Evolutionary conservation across 805 yeast genomes (phyloP).

Genomic region (Metschnikowia lochheadii): DNA sequence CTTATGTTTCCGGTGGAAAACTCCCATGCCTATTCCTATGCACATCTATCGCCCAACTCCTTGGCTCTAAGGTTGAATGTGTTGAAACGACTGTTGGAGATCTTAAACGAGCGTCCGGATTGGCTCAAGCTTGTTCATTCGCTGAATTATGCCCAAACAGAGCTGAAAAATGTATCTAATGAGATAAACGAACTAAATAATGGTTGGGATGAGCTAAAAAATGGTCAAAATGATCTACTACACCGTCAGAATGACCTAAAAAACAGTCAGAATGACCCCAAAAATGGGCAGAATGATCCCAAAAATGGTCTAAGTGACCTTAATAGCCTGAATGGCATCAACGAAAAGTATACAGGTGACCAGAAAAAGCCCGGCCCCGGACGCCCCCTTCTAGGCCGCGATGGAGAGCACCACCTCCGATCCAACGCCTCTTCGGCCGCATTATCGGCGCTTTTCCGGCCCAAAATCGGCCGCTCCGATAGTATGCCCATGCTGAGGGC

Average conservation of each 20-base stretch:
- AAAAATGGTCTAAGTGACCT: not conserved
- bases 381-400: constrained; percentile 1
- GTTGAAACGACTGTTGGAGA: constrained; percentile 70
- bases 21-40: constrained; percentile 80
- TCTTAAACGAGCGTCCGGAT: constrained; percentile 61
- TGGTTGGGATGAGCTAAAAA: not conserved
- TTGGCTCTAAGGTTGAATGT: constrained; percentile 71
- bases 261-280: not conserved
- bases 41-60: constrained; percentile 76
- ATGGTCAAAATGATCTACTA: too few species aligned
- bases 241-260: not conserved
- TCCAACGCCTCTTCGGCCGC: constrained; percentile 46
- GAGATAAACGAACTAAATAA: not conserved
- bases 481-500: constrained; percentile 25
- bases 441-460: constrained; percentile 42
- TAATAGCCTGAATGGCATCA: not conserved
- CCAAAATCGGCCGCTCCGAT: constrained; percentile 33
- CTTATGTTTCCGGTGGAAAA: constrained; percentile 71
- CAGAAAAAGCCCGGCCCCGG: not conserved
- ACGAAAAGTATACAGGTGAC: constrained; percentile 2
- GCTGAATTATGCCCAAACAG: not conserved
- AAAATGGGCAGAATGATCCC: not conserved
- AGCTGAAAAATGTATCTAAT: not conserved
- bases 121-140: constrained; percentile 24
- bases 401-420: constrained; percentile 27